Percentiles rank a stretch among this genome's conserved stretches.
These are phyloP conservation scores for Thymus quinquecostatus DNA, from an alignment of 257 asterid genomes.

Conservation along the genomic window DNA sequence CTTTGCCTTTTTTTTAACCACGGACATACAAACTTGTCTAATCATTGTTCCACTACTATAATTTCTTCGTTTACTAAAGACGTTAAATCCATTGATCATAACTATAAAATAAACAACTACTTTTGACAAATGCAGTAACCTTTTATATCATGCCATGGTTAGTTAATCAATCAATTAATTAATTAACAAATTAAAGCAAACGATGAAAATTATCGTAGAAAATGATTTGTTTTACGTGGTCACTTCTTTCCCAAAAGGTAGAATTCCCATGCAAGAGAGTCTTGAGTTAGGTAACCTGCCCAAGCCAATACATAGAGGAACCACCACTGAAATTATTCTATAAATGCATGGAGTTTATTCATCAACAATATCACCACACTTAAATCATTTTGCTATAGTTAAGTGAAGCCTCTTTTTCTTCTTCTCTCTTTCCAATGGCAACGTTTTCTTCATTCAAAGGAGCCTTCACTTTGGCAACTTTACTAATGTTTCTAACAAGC, in stretches of 20 bases:
- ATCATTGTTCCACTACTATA: no score
- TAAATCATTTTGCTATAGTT: neutral
- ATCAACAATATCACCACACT: constrained; percentile 27
- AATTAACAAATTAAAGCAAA: neutral
- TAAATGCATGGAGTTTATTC: constrained; percentile 37
- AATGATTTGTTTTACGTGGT: constrained; percentile 31
- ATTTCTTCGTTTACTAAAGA: neutral
- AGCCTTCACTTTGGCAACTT: constrained; percentile 40
- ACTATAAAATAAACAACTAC: neutral
- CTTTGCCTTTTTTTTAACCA: no score
- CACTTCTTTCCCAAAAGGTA: constrained; percentile 33
- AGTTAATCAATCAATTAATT: neutral
- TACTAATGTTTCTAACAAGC: constrained; percentile 44
- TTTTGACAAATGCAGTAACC: neutral
- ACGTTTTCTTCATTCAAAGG: constrained; percentile 38
- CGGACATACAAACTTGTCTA: no score
- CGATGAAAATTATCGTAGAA: neutral
- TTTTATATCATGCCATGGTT: neutral
- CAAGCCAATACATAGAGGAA: constrained; percentile 34
- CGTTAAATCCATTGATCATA: neutral
- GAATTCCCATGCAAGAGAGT: constrained; percentile 56
- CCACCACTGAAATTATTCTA: constrained; percentile 29
- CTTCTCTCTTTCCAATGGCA: constrained; percentile 45
- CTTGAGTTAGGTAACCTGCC: constrained; percentile 74
- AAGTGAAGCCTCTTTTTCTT: neutral